Evolutionary conservation across 176 grass and related monocot species (phyloP), one percentile per base, ranked within the genome.

Genomic region (Carex scoparia): DNA sequence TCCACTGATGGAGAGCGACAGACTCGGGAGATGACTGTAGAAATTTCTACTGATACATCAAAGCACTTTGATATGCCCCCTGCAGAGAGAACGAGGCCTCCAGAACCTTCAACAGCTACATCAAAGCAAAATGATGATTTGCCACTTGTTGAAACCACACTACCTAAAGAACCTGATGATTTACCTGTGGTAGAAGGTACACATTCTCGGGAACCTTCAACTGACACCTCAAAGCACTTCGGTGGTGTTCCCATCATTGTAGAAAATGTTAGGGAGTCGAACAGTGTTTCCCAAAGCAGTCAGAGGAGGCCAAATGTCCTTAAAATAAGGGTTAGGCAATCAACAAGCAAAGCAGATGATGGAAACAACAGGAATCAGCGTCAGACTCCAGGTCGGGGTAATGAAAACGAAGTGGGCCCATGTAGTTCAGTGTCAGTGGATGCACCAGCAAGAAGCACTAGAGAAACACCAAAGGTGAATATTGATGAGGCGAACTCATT

Each of bases 391-490:
- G 92, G 81, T 86, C 84, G 85, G 80, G 90, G 75, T 89, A 98
- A 90, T 81, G 91, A 92, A 86, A 93, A 87, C 53, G 96, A 95
- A 81, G 67, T 32, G 5, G 96, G 90, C 71, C 93, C 93, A 77
- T 95, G 93, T 88, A 98, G 93, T 84, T 95, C 96, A 18, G 91
- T 95, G 54, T 98, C 96, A 7, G 96, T 98, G 61, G 96, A 98
- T 90, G 96, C 96, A 33, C 93, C 96, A 31, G 61, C 86, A 71
- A 89, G 81, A 87, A 86, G 60, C 61, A 53, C 87, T 79, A 92
- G 86, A 72, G 93, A 86, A 67, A 85, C 61, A 85, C 69, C 88
- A 60, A 98, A 90, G 81, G 23, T 90, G 74, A 92, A 86, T 61
- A 91, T 87, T 87, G 84, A 92, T 38, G 88, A 92, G 64, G 87